Evolutionary conservation across 306 rosid species (phyloP).

Genomic region (Clitoria ternatea): DNA sequence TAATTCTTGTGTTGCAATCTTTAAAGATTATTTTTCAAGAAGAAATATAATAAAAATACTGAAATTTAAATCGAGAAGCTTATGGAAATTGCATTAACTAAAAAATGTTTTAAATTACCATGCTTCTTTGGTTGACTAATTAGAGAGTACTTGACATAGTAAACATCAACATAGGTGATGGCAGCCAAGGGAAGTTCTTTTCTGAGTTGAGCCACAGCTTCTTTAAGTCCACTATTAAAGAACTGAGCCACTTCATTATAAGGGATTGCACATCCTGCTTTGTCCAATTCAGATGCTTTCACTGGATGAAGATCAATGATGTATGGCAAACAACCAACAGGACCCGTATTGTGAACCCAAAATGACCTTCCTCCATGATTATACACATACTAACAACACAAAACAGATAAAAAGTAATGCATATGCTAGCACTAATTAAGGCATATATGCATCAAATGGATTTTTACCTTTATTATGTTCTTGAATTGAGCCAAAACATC

Average conservation of each 20-base stretch:
- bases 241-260: slow-evolving; percentile 58
- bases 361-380: slow-evolving; percentile 48
- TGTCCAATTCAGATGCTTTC: slow-evolving; percentile 29
- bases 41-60: too few species aligned
- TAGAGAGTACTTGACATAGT: slow-evolving; percentile 63
- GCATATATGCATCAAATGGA: too few species aligned
- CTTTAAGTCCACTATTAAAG: slow-evolving; percentile 47
- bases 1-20: too few species aligned
- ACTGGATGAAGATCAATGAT: slow-evolving; percentile 31
- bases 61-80: too few species aligned
- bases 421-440: too few species aligned
- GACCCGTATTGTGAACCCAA: slow-evolving; percentile 53
- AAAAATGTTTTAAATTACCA: slow-evolving; percentile 30
- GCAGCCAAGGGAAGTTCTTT: slow-evolving; percentile 60
- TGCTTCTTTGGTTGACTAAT: slow-evolving; percentile 48
- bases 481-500: slow-evolving; percentile 44
- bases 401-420: background rate
- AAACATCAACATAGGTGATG: slow-evolving; percentile 74
- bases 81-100: background rate
- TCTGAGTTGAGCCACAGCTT: slow-evolving; percentile 37
- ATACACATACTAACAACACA: slow-evolving; percentile 32
- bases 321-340: slow-evolving; percentile 51
- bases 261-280: slow-evolving; percentile 53
- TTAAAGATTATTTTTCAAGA: too few species aligned
- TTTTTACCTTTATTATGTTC: slow-evolving; percentile 33